These are phyloP conservation scores for Breynia disticha DNA, from an alignment of 441 rosid genomes.

Conservation along the genomic window DNA sequence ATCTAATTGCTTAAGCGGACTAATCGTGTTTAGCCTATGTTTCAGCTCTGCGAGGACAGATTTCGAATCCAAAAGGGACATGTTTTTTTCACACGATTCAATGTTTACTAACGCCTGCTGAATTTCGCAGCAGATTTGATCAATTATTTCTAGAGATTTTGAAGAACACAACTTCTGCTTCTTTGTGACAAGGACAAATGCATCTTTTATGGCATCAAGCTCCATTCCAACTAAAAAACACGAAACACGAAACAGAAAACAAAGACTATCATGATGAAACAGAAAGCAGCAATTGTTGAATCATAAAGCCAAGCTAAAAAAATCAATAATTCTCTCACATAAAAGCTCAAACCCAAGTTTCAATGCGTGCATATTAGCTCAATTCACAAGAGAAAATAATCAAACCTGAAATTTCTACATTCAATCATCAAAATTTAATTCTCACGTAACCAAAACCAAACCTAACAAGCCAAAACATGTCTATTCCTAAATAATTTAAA, in stretches of 20 bases:
- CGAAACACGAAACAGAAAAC: too few relatives aligned
- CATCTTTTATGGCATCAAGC: conserved; percentile 29
- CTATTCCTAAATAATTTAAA: too few relatives aligned
- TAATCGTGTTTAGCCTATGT: conserved; percentile 31
- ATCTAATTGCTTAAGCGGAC: conserved; percentile 37
- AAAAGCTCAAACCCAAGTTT: too few relatives aligned
- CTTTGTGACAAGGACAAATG: conserved; percentile 43
- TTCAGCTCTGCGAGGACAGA: conserved; percentile 33
- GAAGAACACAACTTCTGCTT: conserved; percentile 44
- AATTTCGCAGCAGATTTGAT: conserved; percentile 36
- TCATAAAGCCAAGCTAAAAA: too few relatives aligned
- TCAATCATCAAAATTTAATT: too few relatives aligned
- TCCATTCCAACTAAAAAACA: conserved; percentile 36
- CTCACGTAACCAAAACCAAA: too few relatives aligned
- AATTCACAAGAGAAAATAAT: too few relatives aligned
- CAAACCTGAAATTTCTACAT: too few relatives aligned
- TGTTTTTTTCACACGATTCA: conserved; percentile 17
- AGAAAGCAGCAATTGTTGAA: too few relatives aligned
- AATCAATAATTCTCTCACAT: too few relatives aligned
- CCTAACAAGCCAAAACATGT: too few relatives aligned
- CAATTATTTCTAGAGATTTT: conserved; percentile 37
- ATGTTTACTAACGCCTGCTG: conserved; percentile 34
- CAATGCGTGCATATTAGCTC: too few relatives aligned
- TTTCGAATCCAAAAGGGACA: conserved; percentile 21
- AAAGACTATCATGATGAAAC: not conserved